Evolutionary conservation across 306 rosid genomes (phyloP), one percentile per base, ranked within the genome.

Genomic region (Dalbergia oliveri): DNA sequence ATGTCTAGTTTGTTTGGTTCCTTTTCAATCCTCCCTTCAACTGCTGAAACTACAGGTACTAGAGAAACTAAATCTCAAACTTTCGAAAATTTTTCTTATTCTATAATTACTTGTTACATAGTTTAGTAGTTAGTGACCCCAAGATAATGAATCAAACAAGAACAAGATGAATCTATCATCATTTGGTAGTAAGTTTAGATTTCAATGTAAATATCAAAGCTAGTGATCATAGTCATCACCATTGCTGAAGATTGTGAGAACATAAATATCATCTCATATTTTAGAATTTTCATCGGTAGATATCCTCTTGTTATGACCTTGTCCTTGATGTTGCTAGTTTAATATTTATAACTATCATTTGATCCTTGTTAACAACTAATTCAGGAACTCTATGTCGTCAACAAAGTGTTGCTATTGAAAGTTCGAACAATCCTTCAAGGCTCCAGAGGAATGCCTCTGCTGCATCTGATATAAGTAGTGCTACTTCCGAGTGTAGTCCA

Each of bases 1-100:
- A 75, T 91, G 88, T 89, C 98, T 34, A 85, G 82, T 69, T 69
- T 93, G 69, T 83, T 93, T 44, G 87, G 93, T 62, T 89, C 97
- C 72, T 83, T 94, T 72, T 88, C 97, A 3, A 72, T 84, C 73
- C 87, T 90, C 69, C 84, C 91, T 83, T 81, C 93, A 57, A 83
- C 82, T 26, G 89, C 86, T 2, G 93, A 88, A 79, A 77, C 87
- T 57, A 86, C 70, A 88, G 97, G 98, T 93, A 90, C 35, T 67
- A 69, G 59, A 75, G 71, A 66, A 80, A 56, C 26, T 10, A 49
- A 77, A 73, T 56, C 34, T 56, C 16, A 51, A 59, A 50, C 4
- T 37, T 72, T 72, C 31, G 47, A 44, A 43, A 79, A 73, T 15
- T 51, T 33, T 49, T 51, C 8, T 58, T 59, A 45, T 23, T 41